Conservation (phyloP, 2,329 filamentous ascomycete species). For the Fusarium beomiforme region DNA sequence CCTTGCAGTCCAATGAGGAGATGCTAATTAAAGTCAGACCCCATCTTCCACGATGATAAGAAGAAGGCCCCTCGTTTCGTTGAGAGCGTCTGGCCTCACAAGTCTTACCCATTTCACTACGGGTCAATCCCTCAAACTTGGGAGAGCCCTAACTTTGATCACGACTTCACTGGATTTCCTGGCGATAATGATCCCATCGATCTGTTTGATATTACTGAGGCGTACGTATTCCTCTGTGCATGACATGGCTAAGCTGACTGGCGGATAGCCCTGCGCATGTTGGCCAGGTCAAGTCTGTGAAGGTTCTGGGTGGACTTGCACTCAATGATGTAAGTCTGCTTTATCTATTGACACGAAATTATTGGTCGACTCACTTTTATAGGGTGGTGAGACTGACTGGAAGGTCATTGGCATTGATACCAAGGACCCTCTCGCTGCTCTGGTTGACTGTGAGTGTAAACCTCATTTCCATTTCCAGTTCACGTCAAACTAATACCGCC, state of each 20-base stretch:
- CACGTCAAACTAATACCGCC: not conserved
- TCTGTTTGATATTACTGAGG: slow-evolving; percentile 51
- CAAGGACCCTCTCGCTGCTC: slow-evolving; percentile 49
- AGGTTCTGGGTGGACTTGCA: slow-evolving; percentile 53
- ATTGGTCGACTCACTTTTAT: too few species aligned
- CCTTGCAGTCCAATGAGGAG: accelerated
- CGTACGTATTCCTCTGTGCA: not conserved
- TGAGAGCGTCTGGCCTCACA: slow-evolving; percentile 56
- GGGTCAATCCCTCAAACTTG: slow-evolving; percentile 57
- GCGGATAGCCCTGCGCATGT: slow-evolving; percentile 40
- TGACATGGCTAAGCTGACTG: not conserved
- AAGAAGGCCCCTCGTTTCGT: slow-evolving; percentile 51
- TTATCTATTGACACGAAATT: accelerated
- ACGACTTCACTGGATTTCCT: slow-evolving; percentile 49
- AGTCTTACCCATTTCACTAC: slow-evolving; percentile 55
- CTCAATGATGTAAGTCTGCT: slow-evolving; percentile 48
- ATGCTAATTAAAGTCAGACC: slow-evolving; percentile 42
- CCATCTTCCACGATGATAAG: slow-evolving; percentile 55
- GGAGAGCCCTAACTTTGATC: slow-evolving; percentile 54
- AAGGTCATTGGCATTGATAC: slow-evolving; percentile 53
- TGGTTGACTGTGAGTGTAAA: slow-evolving; percentile 47
- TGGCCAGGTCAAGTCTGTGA: slow-evolving; percentile 55
- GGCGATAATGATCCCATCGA: slow-evolving; percentile 57
- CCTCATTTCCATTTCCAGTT: accelerated
- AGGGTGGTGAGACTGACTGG: slow-evolving; percentile 53